Base-by-base conservation (phyloP, 345 rosid genomes). In the Bruguiera sexangula region DNA sequence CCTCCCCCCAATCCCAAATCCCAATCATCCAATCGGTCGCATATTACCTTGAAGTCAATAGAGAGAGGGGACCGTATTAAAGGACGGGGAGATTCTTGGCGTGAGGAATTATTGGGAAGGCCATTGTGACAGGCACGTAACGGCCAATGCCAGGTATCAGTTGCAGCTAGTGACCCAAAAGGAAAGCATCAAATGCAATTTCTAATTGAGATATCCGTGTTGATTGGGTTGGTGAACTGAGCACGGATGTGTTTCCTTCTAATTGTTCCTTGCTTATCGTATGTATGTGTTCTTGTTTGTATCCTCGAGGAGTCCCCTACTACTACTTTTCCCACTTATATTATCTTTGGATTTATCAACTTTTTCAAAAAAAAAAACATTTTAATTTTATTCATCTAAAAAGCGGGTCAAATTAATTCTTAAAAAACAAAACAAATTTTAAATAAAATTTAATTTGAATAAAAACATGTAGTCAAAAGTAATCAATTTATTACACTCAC, bases 21-120 rank as follows among this genome's bases (percentile, higher is more conserved):
- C 27, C 27, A 15, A 26, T 22, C 26, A 21, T 24, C 60, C 26
- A 56, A 24, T 24, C 10, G 60, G 26, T 16, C 15, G 18, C 60
- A 56, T 9, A 22, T 55, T 54, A 27, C 60, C 16, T 22, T 16
- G 9, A 37, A 52, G 62, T 34, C 34, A 43, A 43, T 13, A 0
- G 50, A 2, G 46, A 39, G 52, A 21, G 71, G 71, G 61, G 62
- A 57, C 39, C 30, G 36, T 13, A 22, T 57, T 59, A 3, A 53
- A 24, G 53, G 21, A 46, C 8, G 27, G 26, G 21, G 69, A 79
- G 72, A 79, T 79, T 75, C 82, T 72, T 79, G 67, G 53, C 72
- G 82, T 79, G 31, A 24, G 59, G 69, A 69, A 55, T 72, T 37
- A 24, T 15, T 51, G 37, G 37, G 29, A 59, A 53, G 51, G 63